Evolutionary conservation across 805 yeast genomes (phyloP).

Genomic region (Candida jianshihensis): DNA sequence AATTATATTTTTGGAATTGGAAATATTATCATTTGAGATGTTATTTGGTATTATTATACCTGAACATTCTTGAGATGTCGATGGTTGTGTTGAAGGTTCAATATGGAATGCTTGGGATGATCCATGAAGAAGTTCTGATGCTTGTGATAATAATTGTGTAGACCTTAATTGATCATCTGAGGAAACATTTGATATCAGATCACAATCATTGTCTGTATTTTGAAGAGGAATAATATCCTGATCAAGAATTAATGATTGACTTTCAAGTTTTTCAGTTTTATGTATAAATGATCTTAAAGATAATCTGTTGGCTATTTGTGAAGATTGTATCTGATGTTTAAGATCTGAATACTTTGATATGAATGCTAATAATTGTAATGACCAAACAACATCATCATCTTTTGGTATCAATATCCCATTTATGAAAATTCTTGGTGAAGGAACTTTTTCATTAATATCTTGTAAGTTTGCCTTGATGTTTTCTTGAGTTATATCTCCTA

Average conservation of each 20-base stretch:
- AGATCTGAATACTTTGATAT: constrained; percentile 84
- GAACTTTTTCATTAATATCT: constrained; percentile 21
- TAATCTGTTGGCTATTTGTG: constrained; percentile 68
- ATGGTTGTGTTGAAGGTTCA: constrained; percentile 5
- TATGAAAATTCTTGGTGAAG: constrained; percentile 46
- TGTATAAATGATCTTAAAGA: constrained; percentile 37
- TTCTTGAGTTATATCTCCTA: constrained; percentile 5
- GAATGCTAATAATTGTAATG: constrained; percentile 84
- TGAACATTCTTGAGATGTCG: constrained; percentile 2
- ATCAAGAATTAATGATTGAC: constrained; percentile 3
- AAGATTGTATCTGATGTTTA: constrained; percentile 65
- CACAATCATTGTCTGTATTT: background rate
- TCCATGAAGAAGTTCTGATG: background rate
- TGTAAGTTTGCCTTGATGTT: constrained; percentile 10
- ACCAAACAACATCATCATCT: constrained; percentile 92
- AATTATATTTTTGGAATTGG: background rate
- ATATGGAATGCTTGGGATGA: constrained; percentile 1
- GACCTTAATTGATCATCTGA: constrained; percentile 1
- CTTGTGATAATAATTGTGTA: background rate
- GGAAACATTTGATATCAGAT: background rate
- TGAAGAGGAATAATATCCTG: constrained; percentile 21
- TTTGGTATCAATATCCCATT: constrained; percentile 80
- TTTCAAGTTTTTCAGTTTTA: background rate
- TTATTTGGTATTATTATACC: constrained; percentile 1
- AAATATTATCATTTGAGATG: constrained; percentile 1